phyloP scores from a whole-genome alignment of 495 filamentous ascomycete species.

The Neurospora tetrasperma region DNA sequence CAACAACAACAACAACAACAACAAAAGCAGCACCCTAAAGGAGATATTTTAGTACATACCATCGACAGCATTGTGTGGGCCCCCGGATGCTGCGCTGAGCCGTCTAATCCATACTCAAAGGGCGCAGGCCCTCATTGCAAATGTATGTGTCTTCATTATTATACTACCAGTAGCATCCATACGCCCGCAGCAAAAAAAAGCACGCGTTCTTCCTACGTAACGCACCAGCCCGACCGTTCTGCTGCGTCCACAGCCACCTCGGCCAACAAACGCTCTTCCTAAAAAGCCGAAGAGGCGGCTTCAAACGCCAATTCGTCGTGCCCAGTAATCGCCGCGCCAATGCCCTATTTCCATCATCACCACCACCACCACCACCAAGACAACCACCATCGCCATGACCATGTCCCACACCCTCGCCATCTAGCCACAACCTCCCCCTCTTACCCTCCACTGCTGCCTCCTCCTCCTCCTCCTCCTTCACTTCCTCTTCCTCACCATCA shows the following conservation, averaged over 20 bases:
- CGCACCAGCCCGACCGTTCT: not conserved
- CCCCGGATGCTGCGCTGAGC: not conserved
- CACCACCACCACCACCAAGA: not conserved
- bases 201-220: not conserved
- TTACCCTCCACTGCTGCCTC: not conserved
- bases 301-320: not conserved
- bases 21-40: not conserved
- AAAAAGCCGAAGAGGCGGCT: not conserved
- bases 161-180: not conserved
- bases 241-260: not conserved
- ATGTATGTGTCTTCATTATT: conserved; percentile 1
- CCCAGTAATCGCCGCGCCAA: not conserved
- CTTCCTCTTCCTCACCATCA: conserved; percentile 2
- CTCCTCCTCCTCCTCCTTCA: not conserved
- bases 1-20: not conserved
- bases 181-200: not conserved
- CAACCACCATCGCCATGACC: not conserved
- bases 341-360: not conserved
- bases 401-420: not conserved
- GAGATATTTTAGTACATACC: not conserved
- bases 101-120: not conserved
- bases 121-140: conserved; percentile 1
- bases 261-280: not conserved
- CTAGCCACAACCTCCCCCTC: not conserved
- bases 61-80: not conserved